Conservation (phyloP, 495 filamentous ascomycete genomes). For the Aspergillus campestris region DNA sequence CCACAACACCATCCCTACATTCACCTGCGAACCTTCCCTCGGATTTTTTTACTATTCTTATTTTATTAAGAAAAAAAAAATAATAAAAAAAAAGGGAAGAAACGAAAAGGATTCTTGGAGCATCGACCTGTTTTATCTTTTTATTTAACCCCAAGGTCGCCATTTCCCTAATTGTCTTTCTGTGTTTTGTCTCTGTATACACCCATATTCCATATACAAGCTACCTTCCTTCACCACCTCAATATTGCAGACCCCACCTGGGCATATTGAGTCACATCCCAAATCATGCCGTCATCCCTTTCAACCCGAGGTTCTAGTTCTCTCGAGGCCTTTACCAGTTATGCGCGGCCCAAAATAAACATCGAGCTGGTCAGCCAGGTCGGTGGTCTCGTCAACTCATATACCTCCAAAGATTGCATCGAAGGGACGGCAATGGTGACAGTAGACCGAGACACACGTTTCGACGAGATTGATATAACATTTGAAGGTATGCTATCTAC, state of each 20-base stretch:
- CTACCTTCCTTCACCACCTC: neutral
- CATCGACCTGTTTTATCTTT: no score
- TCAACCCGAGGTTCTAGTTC: constrained; percentile 20
- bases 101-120: no score
- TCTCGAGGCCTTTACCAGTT: constrained; percentile 22
- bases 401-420: constrained; percentile 53
- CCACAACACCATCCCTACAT: constrained; percentile 6
- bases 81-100: no score
- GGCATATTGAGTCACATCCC: neutral
- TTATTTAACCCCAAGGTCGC: no score
- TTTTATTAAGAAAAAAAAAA: neutral
- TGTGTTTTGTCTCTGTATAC: no score
- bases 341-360: constrained; percentile 24
- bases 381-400: constrained; percentile 37
- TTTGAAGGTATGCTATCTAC: constrained; percentile 55
- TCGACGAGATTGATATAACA: constrained; percentile 73
- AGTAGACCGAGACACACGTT: constrained; percentile 55
- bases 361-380: constrained; percentile 27
- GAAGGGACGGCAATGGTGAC: constrained; percentile 52
- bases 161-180: no score
- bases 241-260: neutral
- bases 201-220: no score
- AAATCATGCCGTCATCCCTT: constrained; percentile 19
- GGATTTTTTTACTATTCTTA: neutral
- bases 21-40: neutral